Evolutionary conservation across 2,329 filamentous ascomycete genomes (phyloP).

Genomic region (Penicillium sp.): DNA sequence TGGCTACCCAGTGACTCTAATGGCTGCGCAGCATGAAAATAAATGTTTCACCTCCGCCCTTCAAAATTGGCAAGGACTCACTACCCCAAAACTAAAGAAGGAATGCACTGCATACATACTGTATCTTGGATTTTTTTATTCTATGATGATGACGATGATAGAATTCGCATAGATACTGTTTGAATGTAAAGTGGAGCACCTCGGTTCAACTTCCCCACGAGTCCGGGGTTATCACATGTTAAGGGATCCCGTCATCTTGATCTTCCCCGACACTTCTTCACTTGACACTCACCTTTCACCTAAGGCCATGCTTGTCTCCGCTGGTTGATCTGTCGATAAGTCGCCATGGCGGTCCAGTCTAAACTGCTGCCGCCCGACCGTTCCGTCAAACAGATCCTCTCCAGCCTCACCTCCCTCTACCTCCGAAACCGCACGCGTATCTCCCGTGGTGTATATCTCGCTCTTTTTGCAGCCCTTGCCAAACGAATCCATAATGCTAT

Average conservation of each 20-base stretch:
- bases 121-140: too few species aligned
- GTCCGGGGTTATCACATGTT: constrained; percentile 27
- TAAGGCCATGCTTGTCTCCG: constrained; percentile 16
- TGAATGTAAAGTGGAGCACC: constrained; percentile 1
- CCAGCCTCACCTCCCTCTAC: constrained; percentile 70
- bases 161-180: too few species aligned
- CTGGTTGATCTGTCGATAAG: constrained; percentile 20
- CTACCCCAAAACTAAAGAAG: too few species aligned
- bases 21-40: too few species aligned
- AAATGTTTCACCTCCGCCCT: too few species aligned
- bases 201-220: constrained; percentile 23
- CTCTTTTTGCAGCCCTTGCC: constrained; percentile 74
- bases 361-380: constrained; percentile 67
- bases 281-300: neutral
- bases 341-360: constrained; percentile 70
- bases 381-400: constrained; percentile 64
- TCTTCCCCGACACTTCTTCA: neutral
- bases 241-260: constrained; percentile 4
- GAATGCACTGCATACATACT: too few species aligned
- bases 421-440: constrained; percentile 77
- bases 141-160: neutral
- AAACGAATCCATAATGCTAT: constrained; percentile 91
- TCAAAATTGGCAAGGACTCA: too few species aligned
- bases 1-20: too few species aligned
- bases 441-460: constrained; percentile 79